phyloP scores from a whole-genome alignment of 768 basidiomycete genomes.

The Chlorophyllum brunneum region DNA sequence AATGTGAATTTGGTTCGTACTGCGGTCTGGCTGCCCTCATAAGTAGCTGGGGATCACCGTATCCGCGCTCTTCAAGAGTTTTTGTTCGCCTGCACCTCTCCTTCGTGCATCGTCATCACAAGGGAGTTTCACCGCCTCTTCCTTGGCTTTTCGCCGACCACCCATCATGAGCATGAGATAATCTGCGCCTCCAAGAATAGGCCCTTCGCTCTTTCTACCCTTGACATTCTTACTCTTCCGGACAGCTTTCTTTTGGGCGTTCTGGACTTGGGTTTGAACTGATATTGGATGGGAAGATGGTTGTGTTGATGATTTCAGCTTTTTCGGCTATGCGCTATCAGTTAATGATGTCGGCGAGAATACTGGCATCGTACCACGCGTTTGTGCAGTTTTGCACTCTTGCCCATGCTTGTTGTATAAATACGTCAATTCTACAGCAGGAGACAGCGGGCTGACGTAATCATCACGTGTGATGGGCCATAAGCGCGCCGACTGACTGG shows the following conservation, averaged over 20 bases:
- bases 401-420: slow-evolving; percentile 43
- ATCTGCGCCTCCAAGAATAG: slow-evolving; percentile 69
- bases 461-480: slow-evolving; percentile 23
- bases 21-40: too few relatives aligned
- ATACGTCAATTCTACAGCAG: not conserved
- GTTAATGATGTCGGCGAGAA: not conserved
- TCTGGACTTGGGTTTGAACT: slow-evolving; percentile 33
- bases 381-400: slow-evolving; percentile 65
- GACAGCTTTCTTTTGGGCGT: slow-evolving; percentile 46
- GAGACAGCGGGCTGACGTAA: slow-evolving; percentile 23
- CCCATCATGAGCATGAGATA: slow-evolving; percentile 73
- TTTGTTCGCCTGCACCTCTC: not conserved
- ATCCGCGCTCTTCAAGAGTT: too few relatives aligned
- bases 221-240: slow-evolving; percentile 34
- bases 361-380: slow-evolving; percentile 39
- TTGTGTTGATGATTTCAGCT: slow-evolving; percentile 28
- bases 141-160: slow-evolving; percentile 58
- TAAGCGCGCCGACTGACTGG: slow-evolving; percentile 13
- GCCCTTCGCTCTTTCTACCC: slow-evolving; percentile 27
- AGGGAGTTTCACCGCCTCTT: slow-evolving; percentile 65
- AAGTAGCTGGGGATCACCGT: too few relatives aligned
- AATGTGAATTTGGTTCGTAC: too few relatives aligned
- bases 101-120: slow-evolving; percentile 17
- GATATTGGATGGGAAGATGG: slow-evolving; percentile 16
- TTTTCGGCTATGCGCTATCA: slow-evolving; percentile 29